These are phyloP conservation scores for Ilex paraguariensis DNA, from an alignment of 305 asterid genomes.

Conservation along the genomic window DNA sequence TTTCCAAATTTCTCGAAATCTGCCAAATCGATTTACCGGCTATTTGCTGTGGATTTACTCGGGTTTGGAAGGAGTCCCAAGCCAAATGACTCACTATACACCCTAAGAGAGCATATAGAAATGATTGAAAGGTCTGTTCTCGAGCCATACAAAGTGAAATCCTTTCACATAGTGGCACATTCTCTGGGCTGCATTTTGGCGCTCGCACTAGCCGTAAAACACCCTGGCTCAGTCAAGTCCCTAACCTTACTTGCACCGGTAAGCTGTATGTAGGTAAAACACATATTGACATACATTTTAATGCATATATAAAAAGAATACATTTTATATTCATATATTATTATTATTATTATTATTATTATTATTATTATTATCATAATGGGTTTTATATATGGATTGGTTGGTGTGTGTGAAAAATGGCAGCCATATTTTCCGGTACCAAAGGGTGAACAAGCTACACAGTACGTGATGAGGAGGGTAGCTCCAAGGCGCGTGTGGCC, in stretches of 20 bases:
- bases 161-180: constrained; percentile 93
- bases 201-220: constrained; percentile 79
- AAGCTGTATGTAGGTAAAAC: constrained; percentile 6
- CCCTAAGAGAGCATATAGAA: constrained; percentile 77
- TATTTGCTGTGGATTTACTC: constrained; percentile 77
- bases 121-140: constrained; percentile 84
- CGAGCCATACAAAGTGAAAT: constrained; percentile 54
- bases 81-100: constrained; percentile 76
- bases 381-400: no score
- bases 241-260: constrained; percentile 88
- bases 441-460: constrained; percentile 71
- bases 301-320: no score
- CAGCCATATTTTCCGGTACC: constrained; percentile 96
- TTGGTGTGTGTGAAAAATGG: constrained; percentile 6
- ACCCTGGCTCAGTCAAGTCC: constrained; percentile 61
- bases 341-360: no score
- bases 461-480: constrained; percentile 77
- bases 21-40: constrained; percentile 66
- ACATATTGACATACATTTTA: no score
- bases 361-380: no score
- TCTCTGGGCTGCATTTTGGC: constrained; percentile 93
- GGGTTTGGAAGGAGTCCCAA: constrained; percentile 95
- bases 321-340: no score
- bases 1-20: constrained; percentile 74
- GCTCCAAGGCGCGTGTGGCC: constrained; percentile 99